Evolutionary conservation across 2,329 filamentous ascomycete genomes (phyloP), one percentile per base, ranked within the genome.

Genomic region (Chaetomium olivaceum): DNA sequence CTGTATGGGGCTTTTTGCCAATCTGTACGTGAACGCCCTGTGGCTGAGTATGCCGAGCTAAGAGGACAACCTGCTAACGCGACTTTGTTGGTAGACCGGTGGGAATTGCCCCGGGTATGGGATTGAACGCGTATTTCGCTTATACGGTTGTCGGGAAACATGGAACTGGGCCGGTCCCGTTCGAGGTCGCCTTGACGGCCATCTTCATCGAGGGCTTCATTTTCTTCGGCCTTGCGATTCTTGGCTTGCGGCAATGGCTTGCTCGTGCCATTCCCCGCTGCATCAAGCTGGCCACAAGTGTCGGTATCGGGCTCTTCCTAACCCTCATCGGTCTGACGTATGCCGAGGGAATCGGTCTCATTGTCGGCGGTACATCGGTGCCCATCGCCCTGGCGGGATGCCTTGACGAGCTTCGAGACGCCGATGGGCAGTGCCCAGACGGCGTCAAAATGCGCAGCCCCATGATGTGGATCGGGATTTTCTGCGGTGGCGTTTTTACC

Each of bases 191-290:
- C 39, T 80, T 96, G 46, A 95, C 92, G 4, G 92, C 92, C 62
- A 92, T 95, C 70, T 96, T 96, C 75, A 89, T 95, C 16, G 92
- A 96, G 77, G 92, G 92, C 46, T 91, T 91, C 76, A 88, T 96
- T 68, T 96, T 96, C 78, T 86, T 96, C 59, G 90, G 81, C 1
- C 83, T 96, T 50, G 92, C 92, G 1, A 76, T 96, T 43, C 82
- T 93, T 61, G 92, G 92, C 46, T 84, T 96, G 80, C 89, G 92
- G 16, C 92, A 96, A 76, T 96, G 92, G 92, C 86, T 96, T 29
- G 92, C 92, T 21, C 87, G 91, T 70, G 89, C 90, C 52, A 92
- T 96, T 68, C 92, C 92, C 1, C 85, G 87, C 50, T 92, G 89
- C 63, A 93, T 96, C 79, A 96, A 96, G 78, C 87, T 95, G 63